Percentiles rank a stretch among this genome's conserved stretches.
Conservation (phyloP, 805 yeast species). For the Barnettozyma botsteinii region DNA sequence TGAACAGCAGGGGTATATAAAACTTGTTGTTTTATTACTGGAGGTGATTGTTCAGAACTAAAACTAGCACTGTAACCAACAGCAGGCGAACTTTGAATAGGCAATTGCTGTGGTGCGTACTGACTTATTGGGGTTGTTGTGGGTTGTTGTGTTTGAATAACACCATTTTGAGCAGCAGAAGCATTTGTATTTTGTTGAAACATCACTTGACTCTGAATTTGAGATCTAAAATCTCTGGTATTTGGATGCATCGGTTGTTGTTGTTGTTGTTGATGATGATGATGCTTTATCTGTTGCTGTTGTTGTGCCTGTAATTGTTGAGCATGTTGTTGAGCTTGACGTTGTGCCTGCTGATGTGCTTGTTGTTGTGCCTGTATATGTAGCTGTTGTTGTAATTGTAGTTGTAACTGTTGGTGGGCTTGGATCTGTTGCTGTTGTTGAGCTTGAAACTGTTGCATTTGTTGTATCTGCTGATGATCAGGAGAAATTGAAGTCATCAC, state of each 20-base stretch:
- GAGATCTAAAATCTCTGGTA: conserved; percentile 16
- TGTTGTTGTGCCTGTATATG: conserved; percentile 1
- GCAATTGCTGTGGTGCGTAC: too few relatives aligned
- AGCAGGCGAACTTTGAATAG: background rate
- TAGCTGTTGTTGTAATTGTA: conserved; percentile 2
- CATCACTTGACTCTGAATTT: conserved; percentile 15
- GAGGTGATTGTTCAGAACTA: background rate
- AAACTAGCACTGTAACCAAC: background rate
- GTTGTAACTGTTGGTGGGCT: too few relatives aligned
- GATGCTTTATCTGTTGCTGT: background rate
- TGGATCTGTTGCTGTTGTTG: background rate
- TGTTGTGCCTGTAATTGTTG: conserved; percentile 7
- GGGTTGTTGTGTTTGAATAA: conserved; percentile 10
- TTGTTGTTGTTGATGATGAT: conserved; percentile 7
- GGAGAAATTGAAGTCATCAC: background rate
- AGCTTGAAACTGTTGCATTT: background rate
- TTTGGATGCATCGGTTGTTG: conserved; percentile 3
- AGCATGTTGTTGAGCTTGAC: conserved; percentile 5
- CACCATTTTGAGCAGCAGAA: background rate
- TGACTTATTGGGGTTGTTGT: conserved; percentile 1
- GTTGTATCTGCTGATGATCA: background rate
- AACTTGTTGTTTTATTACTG: background rate
- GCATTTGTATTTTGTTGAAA: conserved; percentile 9
- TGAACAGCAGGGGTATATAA: background rate
- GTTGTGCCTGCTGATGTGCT: background rate